These are phyloP conservation scores for Solanum hybrid DNA, from an alignment of 305 asterid species.

Conservation along the genomic window DNA sequence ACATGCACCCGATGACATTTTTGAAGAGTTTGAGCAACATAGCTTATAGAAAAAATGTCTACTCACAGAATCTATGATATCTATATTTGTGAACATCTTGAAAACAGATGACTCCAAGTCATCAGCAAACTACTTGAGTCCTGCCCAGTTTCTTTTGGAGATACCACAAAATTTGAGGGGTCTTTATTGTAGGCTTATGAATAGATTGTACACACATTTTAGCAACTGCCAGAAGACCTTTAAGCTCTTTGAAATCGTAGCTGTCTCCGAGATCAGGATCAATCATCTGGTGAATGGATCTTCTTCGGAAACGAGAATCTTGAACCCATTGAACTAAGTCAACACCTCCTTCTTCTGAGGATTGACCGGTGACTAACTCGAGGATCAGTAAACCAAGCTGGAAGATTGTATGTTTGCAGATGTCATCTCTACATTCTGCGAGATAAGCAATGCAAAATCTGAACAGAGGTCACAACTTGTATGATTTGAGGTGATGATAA, in stretches of 20 bases:
- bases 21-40: neutral
- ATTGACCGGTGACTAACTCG: constrained; percentile 86
- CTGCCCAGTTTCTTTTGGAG: constrained; percentile 59
- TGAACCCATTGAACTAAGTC: constrained; percentile 70
- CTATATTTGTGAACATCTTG: neutral
- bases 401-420: constrained; percentile 45
- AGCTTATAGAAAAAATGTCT: neutral
- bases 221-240: constrained; percentile 58
- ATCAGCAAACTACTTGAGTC: neutral
- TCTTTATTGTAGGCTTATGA: constrained; percentile 31
- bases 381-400: constrained; percentile 76
- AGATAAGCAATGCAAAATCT: neutral
- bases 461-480: neutral
- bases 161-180: constrained; percentile 61
- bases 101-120: neutral
- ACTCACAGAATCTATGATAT: neutral
- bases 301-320: constrained; percentile 30
- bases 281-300: constrained; percentile 56
- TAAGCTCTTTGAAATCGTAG: constrained; percentile 54
- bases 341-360: constrained; percentile 51
- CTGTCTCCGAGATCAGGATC: constrained; percentile 83
- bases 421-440: constrained; percentile 42
- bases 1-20: neutral
- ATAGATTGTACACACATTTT: constrained; percentile 53
- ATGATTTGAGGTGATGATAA: neutral